These are phyloP conservation scores for Saccharomyces hybrid DNA, from an alignment of 1,139 yeast species.

Conservation along the genomic window DNA sequence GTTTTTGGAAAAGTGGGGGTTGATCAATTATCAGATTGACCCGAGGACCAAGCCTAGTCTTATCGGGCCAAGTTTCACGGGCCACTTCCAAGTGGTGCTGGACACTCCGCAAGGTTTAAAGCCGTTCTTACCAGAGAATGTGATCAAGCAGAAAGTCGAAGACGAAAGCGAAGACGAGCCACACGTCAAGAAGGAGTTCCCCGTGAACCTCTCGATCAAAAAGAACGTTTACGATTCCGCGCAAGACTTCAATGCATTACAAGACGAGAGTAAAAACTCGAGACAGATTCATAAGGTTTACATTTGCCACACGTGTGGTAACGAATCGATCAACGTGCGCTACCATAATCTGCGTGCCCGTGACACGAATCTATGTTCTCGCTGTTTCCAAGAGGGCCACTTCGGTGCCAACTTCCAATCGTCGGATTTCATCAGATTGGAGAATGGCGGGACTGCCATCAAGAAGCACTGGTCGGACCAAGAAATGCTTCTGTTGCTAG, in stretches of 20 bases:
- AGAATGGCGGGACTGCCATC: conserved; percentile 33
- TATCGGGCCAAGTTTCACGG: conserved; percentile 79
- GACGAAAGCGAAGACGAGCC: conserved; percentile 7
- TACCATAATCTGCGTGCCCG: conserved; percentile 86
- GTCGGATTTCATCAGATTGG: conserved; percentile 76
- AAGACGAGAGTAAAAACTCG: conserved; percentile 41
- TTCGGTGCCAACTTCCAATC: conserved; percentile 86
- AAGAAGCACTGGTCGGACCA: conserved; percentile 74
- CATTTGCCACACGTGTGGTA: conserved; percentile 85
- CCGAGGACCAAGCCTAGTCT: conserved; percentile 71
- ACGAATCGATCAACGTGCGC: conserved; percentile 75
- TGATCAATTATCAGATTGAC: conserved; percentile 63
- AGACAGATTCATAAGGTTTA: conserved; percentile 51
- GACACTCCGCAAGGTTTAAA: conserved; percentile 79
- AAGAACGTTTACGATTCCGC: conserved; percentile 34
- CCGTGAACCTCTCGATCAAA: conserved; percentile 1
- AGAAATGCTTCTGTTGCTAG: conserved; percentile 74
- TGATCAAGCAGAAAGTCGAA: conserved; percentile 1
- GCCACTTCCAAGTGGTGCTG: conserved; percentile 73
- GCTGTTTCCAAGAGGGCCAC: conserved; percentile 82
- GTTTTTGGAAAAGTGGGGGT: conserved; percentile 86
- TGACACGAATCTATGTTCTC: conserved; percentile 63
- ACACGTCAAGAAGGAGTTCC: not conserved
- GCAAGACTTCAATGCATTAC: conserved; percentile 55
- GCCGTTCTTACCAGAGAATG: conserved; percentile 42